Evolutionary conservation across 345 rosid species (phyloP).

Genomic region (Euphorbia pulcherrima): DNA sequence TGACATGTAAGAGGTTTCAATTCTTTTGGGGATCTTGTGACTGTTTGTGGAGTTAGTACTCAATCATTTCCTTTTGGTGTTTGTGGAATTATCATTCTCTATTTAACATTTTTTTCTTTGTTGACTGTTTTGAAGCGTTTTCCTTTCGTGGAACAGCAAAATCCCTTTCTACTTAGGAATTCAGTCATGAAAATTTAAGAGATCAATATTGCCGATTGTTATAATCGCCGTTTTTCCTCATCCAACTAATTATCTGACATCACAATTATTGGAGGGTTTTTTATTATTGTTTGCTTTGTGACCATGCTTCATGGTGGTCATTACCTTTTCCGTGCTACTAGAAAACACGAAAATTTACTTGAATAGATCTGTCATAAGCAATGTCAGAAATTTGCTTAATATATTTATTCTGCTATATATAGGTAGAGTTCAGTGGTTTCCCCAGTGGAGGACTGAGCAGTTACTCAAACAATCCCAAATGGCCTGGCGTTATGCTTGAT

Average conservation of each 20-base stretch:
- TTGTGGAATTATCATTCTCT: neutral
- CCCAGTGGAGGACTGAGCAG: conserved; percentile 35
- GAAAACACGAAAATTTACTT: neutral
- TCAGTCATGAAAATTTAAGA: neutral
- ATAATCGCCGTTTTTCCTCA: neutral
- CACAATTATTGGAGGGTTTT: neutral
- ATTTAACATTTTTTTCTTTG: neutral
- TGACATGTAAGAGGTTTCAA: neutral
- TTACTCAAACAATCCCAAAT: conserved; percentile 28
- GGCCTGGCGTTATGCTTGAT: conserved; percentile 31
- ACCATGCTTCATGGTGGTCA: neutral
- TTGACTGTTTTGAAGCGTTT: neutral
- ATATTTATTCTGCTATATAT: conserved; percentile 13
- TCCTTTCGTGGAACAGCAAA: neutral
- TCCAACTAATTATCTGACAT: neutral
- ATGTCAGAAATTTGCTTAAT: neutral
- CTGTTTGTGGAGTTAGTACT: neutral
- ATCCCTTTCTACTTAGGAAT: neutral
- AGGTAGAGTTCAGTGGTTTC: conserved; percentile 53
- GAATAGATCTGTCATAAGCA: neutral
- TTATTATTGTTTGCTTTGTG: neutral
- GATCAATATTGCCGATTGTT: neutral
- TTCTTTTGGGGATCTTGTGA: neutral
- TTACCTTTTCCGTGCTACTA: too few species aligned
- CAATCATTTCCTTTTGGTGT: neutral